Evolutionary conservation across 2,329 filamentous ascomycete species (phyloP).

Genomic region (Tolypocladium guangdongense): DNA sequence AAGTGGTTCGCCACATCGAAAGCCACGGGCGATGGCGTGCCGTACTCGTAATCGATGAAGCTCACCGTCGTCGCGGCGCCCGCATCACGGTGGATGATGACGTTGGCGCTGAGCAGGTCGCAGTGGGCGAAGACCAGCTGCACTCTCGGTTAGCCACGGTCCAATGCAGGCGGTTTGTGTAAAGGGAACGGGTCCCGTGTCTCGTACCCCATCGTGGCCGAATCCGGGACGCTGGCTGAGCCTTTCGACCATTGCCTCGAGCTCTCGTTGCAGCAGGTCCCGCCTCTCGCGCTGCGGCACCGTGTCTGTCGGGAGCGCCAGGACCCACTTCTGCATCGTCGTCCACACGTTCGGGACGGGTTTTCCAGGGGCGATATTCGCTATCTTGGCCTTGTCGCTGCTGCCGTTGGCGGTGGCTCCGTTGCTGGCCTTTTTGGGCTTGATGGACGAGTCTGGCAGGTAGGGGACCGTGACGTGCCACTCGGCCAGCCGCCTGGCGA

Average conservation of each 20-base stretch:
- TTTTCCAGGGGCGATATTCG: conserved; percentile 50
- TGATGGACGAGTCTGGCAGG: conserved; percentile 24
- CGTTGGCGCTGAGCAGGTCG: conserved; percentile 91
- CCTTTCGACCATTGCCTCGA: conserved; percentile 56
- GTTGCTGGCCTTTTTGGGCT: conserved; percentile 13
- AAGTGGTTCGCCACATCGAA: conserved; percentile 98
- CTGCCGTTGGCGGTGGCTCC: conserved; percentile 24
- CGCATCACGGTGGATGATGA: conserved; percentile 58
- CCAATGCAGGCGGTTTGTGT: not conserved
- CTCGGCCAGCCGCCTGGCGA: conserved; percentile 75
- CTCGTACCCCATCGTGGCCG: conserved; percentile 58
- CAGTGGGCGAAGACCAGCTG: conserved; percentile 89
- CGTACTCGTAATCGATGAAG: conserved; percentile 99
- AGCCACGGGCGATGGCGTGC: conserved; percentile 82
- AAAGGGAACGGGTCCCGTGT: not conserved
- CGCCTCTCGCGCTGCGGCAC: conserved; percentile 58
- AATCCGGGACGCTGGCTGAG: conserved; percentile 70
- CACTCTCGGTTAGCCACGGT: conserved; percentile 6
- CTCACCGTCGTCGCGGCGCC: conserved; percentile 32
- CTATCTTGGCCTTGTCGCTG: conserved; percentile 29
- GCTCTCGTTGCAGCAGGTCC: conserved; percentile 59
- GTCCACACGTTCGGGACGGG: conserved; percentile 85
- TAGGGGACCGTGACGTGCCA: conserved; percentile 76
- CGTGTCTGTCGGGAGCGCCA: conserved; percentile 66
- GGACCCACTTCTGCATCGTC: conserved; percentile 91